Evolutionary conservation across 805 yeast species (phyloP), one percentile per base, ranked within the genome.

Genomic region (Kregervanrija pseudodelftensis): DNA sequence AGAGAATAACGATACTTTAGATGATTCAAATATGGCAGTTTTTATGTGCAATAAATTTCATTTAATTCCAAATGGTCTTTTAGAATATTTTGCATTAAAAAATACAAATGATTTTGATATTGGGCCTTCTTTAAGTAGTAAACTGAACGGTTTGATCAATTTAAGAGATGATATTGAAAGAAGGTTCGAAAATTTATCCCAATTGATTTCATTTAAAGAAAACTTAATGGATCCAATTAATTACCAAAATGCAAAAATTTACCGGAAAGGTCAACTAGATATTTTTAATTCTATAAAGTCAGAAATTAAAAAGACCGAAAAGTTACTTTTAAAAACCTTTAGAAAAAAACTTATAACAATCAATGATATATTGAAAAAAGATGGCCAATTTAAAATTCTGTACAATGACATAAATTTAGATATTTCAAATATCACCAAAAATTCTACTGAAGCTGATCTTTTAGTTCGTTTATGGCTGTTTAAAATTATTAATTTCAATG

Each of bases 111-210:
- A 57, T 1, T 69, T 74, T 49, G 90, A 84, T 43, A 47, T 52
- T 8, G 51, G 46, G 1, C 49, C 72, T 17, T 74, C 79, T 0
- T 59, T 77, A 36, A 68, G 85, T 52, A 72, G 76, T 66, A 61
- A 68, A 42, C 61, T 85, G n/a, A 80, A 79, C 39, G 93, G 90
- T 0, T 56, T 80, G 33, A 76, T 71, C 51, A 73, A 78, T 47
- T 59, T 85, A 38, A 60, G 74, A 14, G 55, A 61, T n/a, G 81
- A 86, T 3, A 49, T 84, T 10, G 73, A 70, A 30, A 59, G 70
- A 32, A 83, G 81, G 51, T 62, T 56, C 43, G 56, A 56, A 11
- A 51, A 51, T 12, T 31, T 56, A 38, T 55, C 51, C 41, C 40
- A 42, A 11, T 36, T 56, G 11, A 30, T 48, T 1, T 40, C 51